These are phyloP conservation scores for Penicillium malachiteum DNA, from an alignment of 495 filamentous ascomycete genomes.

Conservation along the genomic window DNA sequence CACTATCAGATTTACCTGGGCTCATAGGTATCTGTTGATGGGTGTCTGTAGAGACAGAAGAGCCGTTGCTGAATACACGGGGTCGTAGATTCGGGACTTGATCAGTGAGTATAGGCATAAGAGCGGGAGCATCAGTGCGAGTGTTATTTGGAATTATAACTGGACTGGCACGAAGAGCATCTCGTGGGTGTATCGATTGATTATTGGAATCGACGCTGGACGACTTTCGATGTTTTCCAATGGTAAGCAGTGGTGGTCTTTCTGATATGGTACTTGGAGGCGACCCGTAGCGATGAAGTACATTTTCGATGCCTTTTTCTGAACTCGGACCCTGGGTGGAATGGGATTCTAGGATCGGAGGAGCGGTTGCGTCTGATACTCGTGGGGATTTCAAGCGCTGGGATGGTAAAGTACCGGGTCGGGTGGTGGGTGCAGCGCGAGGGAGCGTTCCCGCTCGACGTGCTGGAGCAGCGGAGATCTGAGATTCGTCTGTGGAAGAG, in stretches of 20 bases:
- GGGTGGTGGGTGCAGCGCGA: constrained; percentile 30
- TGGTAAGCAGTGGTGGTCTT: constrained; percentile 13
- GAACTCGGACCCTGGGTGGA: constrained; percentile 1
- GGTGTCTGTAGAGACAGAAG: constrained; percentile 31
- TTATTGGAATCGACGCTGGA: constrained; percentile 38
- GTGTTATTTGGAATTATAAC: constrained; percentile 27
- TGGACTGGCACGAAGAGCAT: constrained; percentile 36
- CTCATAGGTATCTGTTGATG: constrained; percentile 38
- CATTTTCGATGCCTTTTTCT: constrained; percentile 14
- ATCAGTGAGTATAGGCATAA: constrained; percentile 26
- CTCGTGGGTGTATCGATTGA: constrained; percentile 18
- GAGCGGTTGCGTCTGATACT: constrained; percentile 26
- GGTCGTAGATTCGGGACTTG: constrained; percentile 37
- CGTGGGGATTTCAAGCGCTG: constrained; percentile 43
- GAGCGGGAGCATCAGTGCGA: constrained; percentile 15
- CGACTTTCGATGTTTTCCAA: constrained; percentile 36
- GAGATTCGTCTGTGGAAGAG: constrained; percentile 22
- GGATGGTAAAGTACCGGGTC: constrained; percentile 35
- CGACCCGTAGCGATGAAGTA: constrained; percentile 21
- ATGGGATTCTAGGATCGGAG: constrained; percentile 23
- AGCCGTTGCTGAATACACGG: constrained; percentile 42
- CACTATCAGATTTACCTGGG: constrained; percentile 47
- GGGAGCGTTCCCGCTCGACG: constrained; percentile 39
- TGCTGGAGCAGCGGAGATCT: constrained; percentile 15
- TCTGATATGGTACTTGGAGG: constrained; percentile 21